Base-by-base conservation (phyloP, 108 stramenopile species). In the Asterionellopsis glacialis region DNA sequence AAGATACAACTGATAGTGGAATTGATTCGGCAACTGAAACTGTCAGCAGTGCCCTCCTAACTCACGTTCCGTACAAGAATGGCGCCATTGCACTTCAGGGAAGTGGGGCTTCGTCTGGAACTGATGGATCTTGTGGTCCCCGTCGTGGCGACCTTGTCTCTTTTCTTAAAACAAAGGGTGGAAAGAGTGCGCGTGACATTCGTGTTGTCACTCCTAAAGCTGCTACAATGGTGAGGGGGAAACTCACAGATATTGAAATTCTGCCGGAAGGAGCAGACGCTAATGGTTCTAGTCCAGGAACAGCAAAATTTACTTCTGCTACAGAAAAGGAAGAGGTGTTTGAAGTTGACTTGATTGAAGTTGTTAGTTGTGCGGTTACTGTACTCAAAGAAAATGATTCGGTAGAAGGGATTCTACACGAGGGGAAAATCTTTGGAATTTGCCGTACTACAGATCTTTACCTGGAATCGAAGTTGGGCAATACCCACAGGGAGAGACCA, bases 381-480 rank as follows among this genome's bases (percentile, higher is more conserved):
- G 16, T 81, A 0, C 72, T 92, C 21, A 77, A 81, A 51, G 85
- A 86, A 18, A 70, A 79, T 23, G 79, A 82, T 55, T 45, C 73
- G 18, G 85, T 92, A 13, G 87, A 92, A 51, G 90, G 84, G 1
- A 69, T 92, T 61, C 58, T 92, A 22, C 77, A 88, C 49, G 81
- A 87, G 11, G 90, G 85, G 5, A 70, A 70, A 22, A 64, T 88
- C 1, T 84, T 76, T 69, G 90, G 90, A 51, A 45, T 92, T 42
- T 92, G 85, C 52, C 84, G 87, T 15, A 88, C 83, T 11, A 73
- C 72, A 28, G 90, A 92, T 61, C 64, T 92, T 19, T 81, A 79
- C 51, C 80, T 92, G 0, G 68, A 69, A 49, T 82, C 82, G 11
- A 83, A 76, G 43, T 59, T 74, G 23, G 73, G 73, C 41, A 63